These are phyloP conservation scores for Phytophthora idaei DNA, from an alignment of 352 stramenopile genomes.

Conservation along the genomic window DNA sequence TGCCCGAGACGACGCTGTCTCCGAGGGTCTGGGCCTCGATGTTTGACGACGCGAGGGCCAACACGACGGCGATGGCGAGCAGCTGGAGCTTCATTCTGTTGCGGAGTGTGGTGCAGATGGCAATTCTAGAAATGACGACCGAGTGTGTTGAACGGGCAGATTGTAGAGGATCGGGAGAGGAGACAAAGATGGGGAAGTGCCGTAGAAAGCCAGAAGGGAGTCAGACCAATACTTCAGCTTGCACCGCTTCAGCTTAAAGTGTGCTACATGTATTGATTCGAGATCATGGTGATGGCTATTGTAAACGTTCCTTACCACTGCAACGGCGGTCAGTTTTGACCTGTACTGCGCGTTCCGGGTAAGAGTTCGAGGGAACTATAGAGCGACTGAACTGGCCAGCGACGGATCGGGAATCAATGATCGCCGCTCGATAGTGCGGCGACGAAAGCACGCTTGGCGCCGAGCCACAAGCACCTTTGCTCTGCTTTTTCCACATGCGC, in stretches of 20 bases:
- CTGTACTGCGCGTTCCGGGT: too few species aligned
- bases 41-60: constrained; percentile 20
- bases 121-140: constrained; percentile 22
- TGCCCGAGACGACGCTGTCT: constrained; percentile 42
- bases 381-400: constrained; percentile 9
- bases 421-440: constrained; percentile 3
- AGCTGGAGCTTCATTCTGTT: constrained; percentile 38
- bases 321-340: not conserved
- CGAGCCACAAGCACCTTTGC: constrained; percentile 4
- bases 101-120: constrained; percentile 12
- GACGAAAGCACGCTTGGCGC: constrained; percentile 2
- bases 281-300: not conserved
- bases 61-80: constrained; percentile 17
- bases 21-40: constrained; percentile 40
- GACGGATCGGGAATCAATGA: constrained; percentile 11
- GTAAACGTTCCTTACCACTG: constrained; percentile 4
- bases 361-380: not conserved
- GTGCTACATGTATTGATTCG: not conserved
- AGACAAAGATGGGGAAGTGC: constrained; percentile 24
- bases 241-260: not conserved
- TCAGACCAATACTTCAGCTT: constrained; percentile 22
- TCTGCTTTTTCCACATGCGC: constrained; percentile 11
- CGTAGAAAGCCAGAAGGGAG: constrained; percentile 17
- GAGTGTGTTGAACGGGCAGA: not conserved
- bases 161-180: constrained; percentile 26